Percentiles rank a stretch among this genome's conserved stretches.
These are phyloP conservation scores for Taphrina confusa DNA, from an alignment of 1,139 yeast species.

Conservation along the genomic window DNA sequence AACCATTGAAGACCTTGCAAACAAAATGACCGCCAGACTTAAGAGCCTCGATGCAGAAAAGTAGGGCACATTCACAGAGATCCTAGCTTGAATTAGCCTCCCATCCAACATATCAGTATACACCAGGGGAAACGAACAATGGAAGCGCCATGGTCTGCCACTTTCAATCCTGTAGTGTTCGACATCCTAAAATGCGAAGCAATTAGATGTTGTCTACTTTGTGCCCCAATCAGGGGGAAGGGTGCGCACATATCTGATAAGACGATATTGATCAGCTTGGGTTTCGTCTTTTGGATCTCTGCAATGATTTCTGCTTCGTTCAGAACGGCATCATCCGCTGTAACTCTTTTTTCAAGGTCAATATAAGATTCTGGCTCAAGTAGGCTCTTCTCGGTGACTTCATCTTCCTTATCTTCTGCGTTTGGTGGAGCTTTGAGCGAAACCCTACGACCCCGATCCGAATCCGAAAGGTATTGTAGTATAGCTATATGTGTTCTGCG, in stretches of 20 bases:
- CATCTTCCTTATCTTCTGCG: constrained; percentile 34
- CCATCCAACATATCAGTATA: too few species aligned
- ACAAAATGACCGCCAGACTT: constrained; percentile 71
- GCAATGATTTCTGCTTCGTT: constrained; percentile 14
- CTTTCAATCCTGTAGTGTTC: constrained; percentile 64
- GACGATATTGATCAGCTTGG: constrained; percentile 59
- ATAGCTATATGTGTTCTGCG: constrained; percentile 64
- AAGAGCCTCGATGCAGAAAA: constrained; percentile 68
- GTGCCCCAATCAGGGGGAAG: constrained; percentile 64
- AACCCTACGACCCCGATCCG: constrained; percentile 43
- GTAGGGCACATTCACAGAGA: constrained; percentile 85
- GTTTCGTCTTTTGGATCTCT: constrained; percentile 26
- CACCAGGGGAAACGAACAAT: constrained; percentile 53
- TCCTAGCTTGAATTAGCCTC: constrained; percentile 51
- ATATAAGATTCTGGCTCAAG: constrained; percentile 32
- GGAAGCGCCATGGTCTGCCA: constrained; percentile 63
- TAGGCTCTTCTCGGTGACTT: constrained; percentile 5
- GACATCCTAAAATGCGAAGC: constrained; percentile 77
- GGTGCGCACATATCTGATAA: constrained; percentile 88
- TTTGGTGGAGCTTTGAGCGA: constrained; percentile 18
- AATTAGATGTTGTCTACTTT: constrained; percentile 64
- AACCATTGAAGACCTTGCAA: constrained; percentile 70
- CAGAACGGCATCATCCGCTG: constrained; percentile 20
- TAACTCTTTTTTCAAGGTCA: constrained; percentile 35
- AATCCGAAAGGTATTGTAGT: constrained; percentile 54